phyloP scores from a whole-genome alignment of 169 alveolate genomes.

The Plasmodium malariae region DNA sequence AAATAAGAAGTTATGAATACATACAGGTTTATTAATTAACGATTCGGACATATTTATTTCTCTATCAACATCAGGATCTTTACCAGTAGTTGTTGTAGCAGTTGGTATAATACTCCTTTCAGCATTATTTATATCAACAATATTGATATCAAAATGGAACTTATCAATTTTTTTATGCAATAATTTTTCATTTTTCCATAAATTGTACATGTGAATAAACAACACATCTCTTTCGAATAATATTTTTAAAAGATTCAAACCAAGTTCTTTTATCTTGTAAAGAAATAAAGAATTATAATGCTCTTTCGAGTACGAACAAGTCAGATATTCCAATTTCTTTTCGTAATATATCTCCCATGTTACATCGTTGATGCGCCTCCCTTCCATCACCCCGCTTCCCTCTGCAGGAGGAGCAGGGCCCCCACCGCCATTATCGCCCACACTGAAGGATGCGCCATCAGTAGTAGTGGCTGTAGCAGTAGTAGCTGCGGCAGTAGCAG shows the following conservation, averaged over 20 bases:
- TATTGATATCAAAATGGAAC: slow-evolving; percentile 18
- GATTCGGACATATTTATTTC: slow-evolving; percentile 52
- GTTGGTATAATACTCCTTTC: not conserved
- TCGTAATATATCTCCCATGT: slow-evolving; percentile 33
- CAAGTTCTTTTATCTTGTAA: slow-evolving; percentile 29
- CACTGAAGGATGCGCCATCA: no score
- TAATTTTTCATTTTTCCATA: slow-evolving; percentile 74
- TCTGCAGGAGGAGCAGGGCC: no score
- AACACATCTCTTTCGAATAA: slow-evolving; percentile 68
- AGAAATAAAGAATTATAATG: slow-evolving; percentile 13
- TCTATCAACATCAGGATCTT: not conserved
- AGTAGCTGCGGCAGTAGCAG: no score
- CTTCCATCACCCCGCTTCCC: no score
- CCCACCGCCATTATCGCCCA: no score
- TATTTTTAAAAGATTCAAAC: slow-evolving; percentile 34
- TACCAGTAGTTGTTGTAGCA: not conserved
- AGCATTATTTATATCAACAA: not conserved
- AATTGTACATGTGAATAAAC: slow-evolving; percentile 66
- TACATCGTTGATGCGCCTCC: not conserved
- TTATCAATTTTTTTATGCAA: slow-evolving; percentile 29
- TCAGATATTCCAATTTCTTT: slow-evolving; percentile 45
- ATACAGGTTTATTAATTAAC: slow-evolving; percentile 41
- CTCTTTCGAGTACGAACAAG: slow-evolving; percentile 66
- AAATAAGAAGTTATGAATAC: slow-evolving; percentile 59
- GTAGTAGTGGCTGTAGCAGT: no score